Conservation (phyloP, 1,284 basidiomycete genomes). For the Phenoliferia sp. region DNA sequence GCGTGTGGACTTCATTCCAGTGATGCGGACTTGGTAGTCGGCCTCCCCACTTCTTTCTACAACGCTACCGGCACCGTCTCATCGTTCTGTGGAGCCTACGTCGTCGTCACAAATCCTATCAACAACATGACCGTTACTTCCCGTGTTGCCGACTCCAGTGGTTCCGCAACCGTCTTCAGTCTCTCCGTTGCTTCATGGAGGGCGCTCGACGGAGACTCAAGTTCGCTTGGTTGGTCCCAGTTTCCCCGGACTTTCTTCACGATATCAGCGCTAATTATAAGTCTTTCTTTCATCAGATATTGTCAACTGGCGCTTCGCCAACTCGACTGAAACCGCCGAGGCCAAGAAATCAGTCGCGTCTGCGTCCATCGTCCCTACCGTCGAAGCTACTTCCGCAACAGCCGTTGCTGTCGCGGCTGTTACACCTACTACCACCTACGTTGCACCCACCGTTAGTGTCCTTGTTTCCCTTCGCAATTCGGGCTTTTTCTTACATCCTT, state of each 20-base stretch:
- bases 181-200: conserved; percentile 23
- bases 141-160: conserved; percentile 26
- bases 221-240: conserved; percentile 12
- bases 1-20: conserved; percentile 23
- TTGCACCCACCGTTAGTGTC: not conserved
- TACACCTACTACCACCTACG: not conserved
- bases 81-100: conserved; percentile 27
- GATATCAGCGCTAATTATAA: not conserved
- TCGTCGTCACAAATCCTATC: conserved; percentile 18
- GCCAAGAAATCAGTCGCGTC: too few relatives aligned
- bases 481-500: not conserved
- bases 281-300: conserved; percentile 1
- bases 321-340: conserved; percentile 25
- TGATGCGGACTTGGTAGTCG: conserved; percentile 26
- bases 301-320: conserved; percentile 31
- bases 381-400: not conserved
- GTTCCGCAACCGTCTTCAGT: conserved; percentile 21
- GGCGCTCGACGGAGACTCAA: conserved; percentile 23
- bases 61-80: conserved; percentile 17
- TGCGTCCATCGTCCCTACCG: conserved; percentile 4
- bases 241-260: not conserved
- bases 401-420: conserved; percentile 1
- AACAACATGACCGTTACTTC: conserved; percentile 25
- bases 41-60: conserved; percentile 31
- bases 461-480: not conserved